Conservation (phyloP, 371 early-diverging fungal genomes). For the Mortierella sp. region DNA sequence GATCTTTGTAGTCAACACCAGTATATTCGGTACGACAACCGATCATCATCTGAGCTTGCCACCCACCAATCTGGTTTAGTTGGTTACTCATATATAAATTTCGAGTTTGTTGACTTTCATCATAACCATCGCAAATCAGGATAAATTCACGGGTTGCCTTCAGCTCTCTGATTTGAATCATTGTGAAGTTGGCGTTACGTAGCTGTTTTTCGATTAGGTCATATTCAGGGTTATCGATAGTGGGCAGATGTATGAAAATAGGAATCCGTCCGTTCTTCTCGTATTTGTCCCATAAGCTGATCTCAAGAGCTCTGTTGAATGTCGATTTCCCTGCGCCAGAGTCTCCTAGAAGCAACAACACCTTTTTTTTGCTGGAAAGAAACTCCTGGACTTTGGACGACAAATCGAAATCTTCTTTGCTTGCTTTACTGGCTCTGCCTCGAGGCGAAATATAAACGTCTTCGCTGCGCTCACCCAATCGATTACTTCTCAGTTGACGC, state of each 20-base stretch:
- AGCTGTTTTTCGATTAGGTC: too few species aligned
- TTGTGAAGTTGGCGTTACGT: too few species aligned
- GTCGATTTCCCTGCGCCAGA: conserved; percentile 15
- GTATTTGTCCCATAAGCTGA: not conserved
- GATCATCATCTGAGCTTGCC: conserved; percentile 19
- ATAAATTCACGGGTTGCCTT: not conserved
- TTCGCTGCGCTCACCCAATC: too few species aligned
- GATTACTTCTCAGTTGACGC: too few species aligned
- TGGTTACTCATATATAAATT: too few species aligned
- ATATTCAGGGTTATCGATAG: not conserved
- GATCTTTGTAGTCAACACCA: not conserved
- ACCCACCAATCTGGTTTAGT: too few species aligned
- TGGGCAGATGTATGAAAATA: not conserved
- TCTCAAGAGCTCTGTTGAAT: conserved; percentile 7
- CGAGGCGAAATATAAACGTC: too few species aligned
- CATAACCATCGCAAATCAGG: too few species aligned
- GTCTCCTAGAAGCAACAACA: conserved; percentile 14
- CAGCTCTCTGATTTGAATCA: not conserved
- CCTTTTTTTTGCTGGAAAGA: not conserved
- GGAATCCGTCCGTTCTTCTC: not conserved
- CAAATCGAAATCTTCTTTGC: not conserved
- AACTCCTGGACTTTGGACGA: not conserved
- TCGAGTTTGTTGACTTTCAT: too few species aligned
- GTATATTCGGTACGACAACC: not conserved
- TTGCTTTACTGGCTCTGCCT: too few species aligned